Conservation (phyloP, 345 rosid species). For the Euclidium syriacum region DNA sequence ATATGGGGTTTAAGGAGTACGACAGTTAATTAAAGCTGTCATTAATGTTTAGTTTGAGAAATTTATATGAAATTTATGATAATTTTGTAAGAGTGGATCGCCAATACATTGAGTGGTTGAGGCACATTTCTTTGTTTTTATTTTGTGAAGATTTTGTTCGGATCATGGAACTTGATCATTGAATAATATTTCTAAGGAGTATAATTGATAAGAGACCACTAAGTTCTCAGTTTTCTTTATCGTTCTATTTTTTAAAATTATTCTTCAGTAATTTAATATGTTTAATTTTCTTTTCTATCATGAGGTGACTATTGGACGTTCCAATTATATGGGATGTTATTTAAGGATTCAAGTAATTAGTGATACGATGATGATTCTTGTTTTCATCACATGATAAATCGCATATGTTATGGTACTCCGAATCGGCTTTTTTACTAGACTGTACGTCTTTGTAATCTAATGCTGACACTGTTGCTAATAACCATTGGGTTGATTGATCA, state of each 20-base stretch:
- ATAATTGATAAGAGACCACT: neutral
- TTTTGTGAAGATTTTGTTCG: neutral
- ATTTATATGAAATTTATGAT: neutral
- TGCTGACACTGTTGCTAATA: too few species aligned
- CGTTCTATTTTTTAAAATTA: neutral
- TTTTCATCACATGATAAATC: too few species aligned
- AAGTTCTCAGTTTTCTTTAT: neutral
- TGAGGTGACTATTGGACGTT: neutral
- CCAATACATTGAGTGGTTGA: too few species aligned
- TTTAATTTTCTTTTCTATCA: neutral
- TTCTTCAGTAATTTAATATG: neutral
- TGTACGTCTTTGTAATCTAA: too few species aligned
- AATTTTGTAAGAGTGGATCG: neutral
- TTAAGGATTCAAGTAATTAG: neutral
- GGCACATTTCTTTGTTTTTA: neutral
- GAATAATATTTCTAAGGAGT: neutral
- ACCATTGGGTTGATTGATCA: too few species aligned
- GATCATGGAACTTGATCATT: neutral
- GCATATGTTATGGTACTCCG: too few species aligned
- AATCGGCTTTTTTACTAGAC: too few species aligned
- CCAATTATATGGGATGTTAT: neutral
- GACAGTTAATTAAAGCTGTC: constrained; percentile 8
- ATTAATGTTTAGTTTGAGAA: neutral
- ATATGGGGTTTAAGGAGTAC: neutral
- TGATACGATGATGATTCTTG: too few species aligned